Evolutionary conservation across 140 eudicot species (phyloP).

Genomic region (Erigeron philadelphicus): DNA sequence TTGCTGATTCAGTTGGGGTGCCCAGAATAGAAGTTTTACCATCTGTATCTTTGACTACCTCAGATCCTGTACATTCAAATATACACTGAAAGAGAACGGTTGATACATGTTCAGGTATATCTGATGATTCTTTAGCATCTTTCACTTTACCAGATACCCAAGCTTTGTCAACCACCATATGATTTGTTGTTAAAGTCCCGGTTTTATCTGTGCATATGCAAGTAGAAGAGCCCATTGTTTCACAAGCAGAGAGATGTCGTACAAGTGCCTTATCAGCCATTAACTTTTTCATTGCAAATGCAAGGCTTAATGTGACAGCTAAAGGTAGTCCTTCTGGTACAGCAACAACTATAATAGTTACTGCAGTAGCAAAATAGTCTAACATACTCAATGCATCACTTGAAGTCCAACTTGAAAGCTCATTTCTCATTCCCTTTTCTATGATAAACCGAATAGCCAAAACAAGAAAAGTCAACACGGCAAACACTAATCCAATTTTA

Average conservation of each 20-base stretch:
- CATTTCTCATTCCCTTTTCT: constrained; percentile 32
- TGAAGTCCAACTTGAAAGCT: constrained; percentile 35
- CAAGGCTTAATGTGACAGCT: constrained; percentile 51
- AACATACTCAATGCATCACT: constrained; percentile 40
- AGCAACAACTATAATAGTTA: constrained; percentile 42
- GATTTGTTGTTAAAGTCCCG: constrained; percentile 50
- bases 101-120: constrained; percentile 14
- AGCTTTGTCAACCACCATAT: constrained; percentile 40
- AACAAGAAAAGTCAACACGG: constrained; percentile 41
- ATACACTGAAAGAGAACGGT: constrained; percentile 37
- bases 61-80: constrained; percentile 40
- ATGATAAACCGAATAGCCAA: constrained; percentile 33
- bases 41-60: constrained; percentile 37
- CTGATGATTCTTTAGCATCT: constrained; percentile 10
- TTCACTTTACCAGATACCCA: constrained; percentile 32
- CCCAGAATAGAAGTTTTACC: constrained; percentile 38
- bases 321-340: constrained; percentile 54
- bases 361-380: constrained; percentile 44
- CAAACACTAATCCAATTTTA: constrained; percentile 36
- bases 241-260: constrained; percentile 48
- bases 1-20: constrained; percentile 47
- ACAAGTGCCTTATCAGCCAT: constrained; percentile 51
- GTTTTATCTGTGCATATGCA: constrained; percentile 52
- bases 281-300: constrained; percentile 48
- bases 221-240: constrained; percentile 57